Percentiles rank a stretch among this genome's conserved stretches.
Conservation (phyloP, 1,284 basidiomycete species). For the Papiliotrema laurentii region DNA sequence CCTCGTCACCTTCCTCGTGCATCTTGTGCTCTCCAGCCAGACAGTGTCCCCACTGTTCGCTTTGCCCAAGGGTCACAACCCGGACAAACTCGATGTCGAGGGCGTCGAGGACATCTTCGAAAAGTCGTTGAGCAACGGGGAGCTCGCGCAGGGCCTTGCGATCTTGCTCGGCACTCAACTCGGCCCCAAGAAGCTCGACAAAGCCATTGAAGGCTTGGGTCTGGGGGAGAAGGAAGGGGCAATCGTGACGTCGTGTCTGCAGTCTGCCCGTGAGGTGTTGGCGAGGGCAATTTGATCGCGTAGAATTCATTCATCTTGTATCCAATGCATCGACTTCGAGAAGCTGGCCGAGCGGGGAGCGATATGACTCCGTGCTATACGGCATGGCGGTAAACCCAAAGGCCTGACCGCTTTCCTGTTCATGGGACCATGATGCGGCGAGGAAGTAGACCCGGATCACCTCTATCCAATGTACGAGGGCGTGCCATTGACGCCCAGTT, state of each 20-base stretch:
- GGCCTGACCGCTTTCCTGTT: too few relatives aligned
- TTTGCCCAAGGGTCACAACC: constrained; percentile 27
- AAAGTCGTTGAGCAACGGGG: constrained; percentile 29
- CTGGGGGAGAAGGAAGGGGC: constrained; percentile 48
- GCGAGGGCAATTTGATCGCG: constrained; percentile 22
- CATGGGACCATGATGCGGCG: too few relatives aligned
- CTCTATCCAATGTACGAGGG: too few relatives aligned
- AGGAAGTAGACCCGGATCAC: too few relatives aligned
- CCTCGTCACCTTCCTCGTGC: constrained; percentile 62
- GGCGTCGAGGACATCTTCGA: constrained; percentile 43
- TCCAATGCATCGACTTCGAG: not conserved
- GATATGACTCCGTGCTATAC: too few relatives aligned
- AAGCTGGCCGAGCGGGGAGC: too few relatives aligned
- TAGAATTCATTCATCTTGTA: too few relatives aligned
- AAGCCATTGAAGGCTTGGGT: not conserved
- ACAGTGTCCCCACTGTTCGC: constrained; percentile 57
- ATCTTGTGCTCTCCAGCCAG: constrained; percentile 69
- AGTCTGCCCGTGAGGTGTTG: constrained; percentile 63
- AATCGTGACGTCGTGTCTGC: constrained; percentile 60
- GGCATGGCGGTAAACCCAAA: too few relatives aligned
- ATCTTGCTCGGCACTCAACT: constrained; percentile 30
- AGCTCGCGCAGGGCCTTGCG: constrained; percentile 39
- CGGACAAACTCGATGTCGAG: constrained; percentile 44
- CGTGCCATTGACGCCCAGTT: too few relatives aligned
- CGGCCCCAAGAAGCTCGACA: constrained; percentile 59